phyloP scores from a whole-genome alignment of 805 yeast genomes.

The Isabelozyma pseudorhagii region DNA sequence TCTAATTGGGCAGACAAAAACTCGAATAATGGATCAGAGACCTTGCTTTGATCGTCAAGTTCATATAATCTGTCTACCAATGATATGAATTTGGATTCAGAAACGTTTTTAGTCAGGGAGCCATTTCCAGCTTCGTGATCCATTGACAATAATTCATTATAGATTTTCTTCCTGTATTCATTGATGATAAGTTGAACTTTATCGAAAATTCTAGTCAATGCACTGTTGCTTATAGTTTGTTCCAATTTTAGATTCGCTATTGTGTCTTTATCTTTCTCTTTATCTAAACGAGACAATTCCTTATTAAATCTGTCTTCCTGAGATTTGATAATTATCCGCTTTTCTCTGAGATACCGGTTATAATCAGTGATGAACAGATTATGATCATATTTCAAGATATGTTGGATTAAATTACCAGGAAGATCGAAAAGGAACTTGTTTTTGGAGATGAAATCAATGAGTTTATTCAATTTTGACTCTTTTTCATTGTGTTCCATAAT shows the following conservation, averaged over 20 bases:
- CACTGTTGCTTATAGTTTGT: slow-evolving; percentile 22
- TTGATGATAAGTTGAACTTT: slow-evolving; percentile 32
- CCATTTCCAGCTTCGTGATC: slow-evolving; percentile 29
- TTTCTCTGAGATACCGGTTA: slow-evolving; percentile 25
- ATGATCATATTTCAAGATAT: slow-evolving; percentile 28
- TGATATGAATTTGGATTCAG: slow-evolving; percentile 31
- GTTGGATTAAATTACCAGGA: slow-evolving; percentile 27
- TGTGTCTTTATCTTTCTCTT: slow-evolving; percentile 9
- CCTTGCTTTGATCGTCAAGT: slow-evolving; percentile 18
- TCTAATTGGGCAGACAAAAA: slow-evolving; percentile 32
- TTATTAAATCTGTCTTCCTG: slow-evolving; percentile 7
- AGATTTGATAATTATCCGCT: slow-evolving; percentile 12
- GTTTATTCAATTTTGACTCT: slow-evolving; percentile 27
- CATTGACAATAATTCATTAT: slow-evolving; percentile 34
- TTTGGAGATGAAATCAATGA: slow-evolving; percentile 32
- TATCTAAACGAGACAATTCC: slow-evolving; percentile 6
- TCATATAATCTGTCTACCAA: slow-evolving; percentile 40
- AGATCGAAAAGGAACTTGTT: slow-evolving; percentile 35
- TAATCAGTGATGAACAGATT: slow-evolving; percentile 35
- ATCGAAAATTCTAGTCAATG: slow-evolving; percentile 23
- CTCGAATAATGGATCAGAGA: slow-evolving; percentile 29
- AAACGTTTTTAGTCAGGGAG: slow-evolving; percentile 1
- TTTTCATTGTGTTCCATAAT: slow-evolving; percentile 35
- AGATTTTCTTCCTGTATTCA: slow-evolving; percentile 32
- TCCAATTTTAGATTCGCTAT: slow-evolving; percentile 19